These are phyloP conservation scores for Collybia sp. DNA, from an alignment of 768 basidiomycete genomes.

Conservation along the genomic window DNA sequence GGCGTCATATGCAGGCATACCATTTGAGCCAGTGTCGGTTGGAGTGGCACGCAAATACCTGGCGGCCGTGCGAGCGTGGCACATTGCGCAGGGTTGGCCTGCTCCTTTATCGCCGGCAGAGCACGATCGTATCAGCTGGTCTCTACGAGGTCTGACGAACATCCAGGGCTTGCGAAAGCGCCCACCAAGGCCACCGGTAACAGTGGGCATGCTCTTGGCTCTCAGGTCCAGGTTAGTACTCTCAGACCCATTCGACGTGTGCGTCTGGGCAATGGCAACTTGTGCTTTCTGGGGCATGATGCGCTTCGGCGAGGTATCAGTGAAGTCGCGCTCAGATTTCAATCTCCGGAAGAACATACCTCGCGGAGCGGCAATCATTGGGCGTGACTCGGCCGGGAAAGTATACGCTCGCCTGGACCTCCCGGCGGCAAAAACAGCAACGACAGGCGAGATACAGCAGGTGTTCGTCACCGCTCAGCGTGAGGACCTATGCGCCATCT, in stretches of 20 bases:
- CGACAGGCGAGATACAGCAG: constrained; percentile 23
- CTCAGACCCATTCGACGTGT: constrained; percentile 29
- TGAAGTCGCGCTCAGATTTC: constrained; percentile 12
- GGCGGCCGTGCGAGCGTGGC: constrained; percentile 30
- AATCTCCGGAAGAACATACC: constrained; percentile 15
- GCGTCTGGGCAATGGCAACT: constrained; percentile 28
- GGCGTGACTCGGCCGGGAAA: constrained; percentile 15
- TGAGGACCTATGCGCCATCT: constrained; percentile 19
- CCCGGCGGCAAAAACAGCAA: constrained; percentile 30
- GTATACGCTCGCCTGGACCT: constrained; percentile 24
- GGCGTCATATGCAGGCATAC: constrained; percentile 2
- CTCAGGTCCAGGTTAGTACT: constrained; percentile 17
- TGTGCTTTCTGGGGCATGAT: constrained; percentile 37
- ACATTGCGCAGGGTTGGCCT: constrained; percentile 32
- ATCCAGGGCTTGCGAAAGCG: constrained; percentile 9
- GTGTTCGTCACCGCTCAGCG: constrained; percentile 18
- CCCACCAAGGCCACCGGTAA: constrained; percentile 26
- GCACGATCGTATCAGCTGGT: constrained; percentile 17
- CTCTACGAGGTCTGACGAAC: constrained; percentile 21
- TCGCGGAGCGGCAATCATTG: constrained; percentile 11
- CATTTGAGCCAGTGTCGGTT: constrained; percentile 26
- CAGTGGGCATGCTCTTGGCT: constrained; percentile 21
- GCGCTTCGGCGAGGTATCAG: constrained; percentile 31
- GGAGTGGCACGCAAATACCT: constrained; percentile 25
- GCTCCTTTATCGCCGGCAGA: constrained; percentile 18